Evolutionary conservation across 2,329 filamentous ascomycete genomes (phyloP).

Genomic region (Ophiocordyceps sinensis): DNA sequence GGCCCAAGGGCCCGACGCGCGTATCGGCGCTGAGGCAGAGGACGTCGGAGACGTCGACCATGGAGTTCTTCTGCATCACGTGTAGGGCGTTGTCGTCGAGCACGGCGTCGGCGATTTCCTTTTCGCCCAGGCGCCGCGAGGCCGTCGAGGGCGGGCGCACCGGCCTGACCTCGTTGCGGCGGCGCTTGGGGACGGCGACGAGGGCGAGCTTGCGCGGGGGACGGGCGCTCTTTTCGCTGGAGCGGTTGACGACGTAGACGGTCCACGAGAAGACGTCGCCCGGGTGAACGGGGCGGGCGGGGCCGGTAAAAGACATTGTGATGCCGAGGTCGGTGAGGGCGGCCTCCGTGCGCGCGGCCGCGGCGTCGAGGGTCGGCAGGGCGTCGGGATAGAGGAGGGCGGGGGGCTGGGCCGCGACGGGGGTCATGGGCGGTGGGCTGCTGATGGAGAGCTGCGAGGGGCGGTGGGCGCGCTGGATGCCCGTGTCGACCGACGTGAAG

Average conservation of each 20-base stretch:
- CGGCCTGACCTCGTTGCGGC: conserved; percentile 40
- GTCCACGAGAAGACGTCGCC: conserved; percentile 59
- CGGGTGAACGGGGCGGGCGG: conserved; percentile 37
- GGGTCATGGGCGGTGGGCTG: conserved; percentile 35
- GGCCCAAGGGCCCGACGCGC: conserved; percentile 56
- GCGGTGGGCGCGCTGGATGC: conserved; percentile 45
- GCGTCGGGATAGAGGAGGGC: conserved; percentile 43
- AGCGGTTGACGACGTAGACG: conserved; percentile 64
- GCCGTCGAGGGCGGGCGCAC: conserved; percentile 37
- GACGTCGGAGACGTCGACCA: conserved; percentile 50
- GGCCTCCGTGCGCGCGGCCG: conserved; percentile 23
- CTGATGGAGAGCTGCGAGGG: conserved; percentile 49
- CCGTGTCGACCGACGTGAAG: conserved; percentile 39
- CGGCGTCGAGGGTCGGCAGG: conserved; percentile 40
- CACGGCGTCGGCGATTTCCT: conserved; percentile 47
- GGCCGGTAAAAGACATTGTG: conserved; percentile 59
- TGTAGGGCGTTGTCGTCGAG: conserved; percentile 59
- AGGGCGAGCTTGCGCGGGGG: conserved; percentile 54
- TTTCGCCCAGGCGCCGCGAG: conserved; percentile 18
- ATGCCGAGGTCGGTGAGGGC: conserved; percentile 50
- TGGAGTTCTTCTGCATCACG: conserved; percentile 52
- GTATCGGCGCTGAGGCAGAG: conserved; percentile 65
- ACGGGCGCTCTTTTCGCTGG: conserved; percentile 26
- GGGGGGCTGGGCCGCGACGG: conserved; percentile 43
- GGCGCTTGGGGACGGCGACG: conserved; percentile 49